Base-by-base conservation (phyloP, 176 grass and related monocot species). In the Oryza longistaminata region DNA sequence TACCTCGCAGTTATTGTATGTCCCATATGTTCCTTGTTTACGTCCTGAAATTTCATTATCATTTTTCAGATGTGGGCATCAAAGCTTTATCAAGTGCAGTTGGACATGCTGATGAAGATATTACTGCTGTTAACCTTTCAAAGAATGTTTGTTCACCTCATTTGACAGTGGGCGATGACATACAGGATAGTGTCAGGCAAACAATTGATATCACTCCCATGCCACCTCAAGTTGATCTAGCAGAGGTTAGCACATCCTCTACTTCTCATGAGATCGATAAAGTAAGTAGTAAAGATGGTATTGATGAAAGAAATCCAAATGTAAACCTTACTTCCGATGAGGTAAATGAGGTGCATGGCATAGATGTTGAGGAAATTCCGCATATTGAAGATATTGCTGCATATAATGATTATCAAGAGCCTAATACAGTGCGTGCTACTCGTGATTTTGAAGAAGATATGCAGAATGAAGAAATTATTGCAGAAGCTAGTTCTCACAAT, bases 1-100 rank as follows among this genome's bases (percentile, higher is more conserved):
- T 45, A 34, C 60, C 16, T 81, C 1, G 24, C 27, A 37, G 6
- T 58, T 46, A n/a, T 24, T 58, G 5, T 77, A 2, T 9, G 10
- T 25, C 19, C 11, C 11, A 11, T 66, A 66, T 77, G 64, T 13
- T 60, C 26, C 44, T 16, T 75, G 17, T 66, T 39, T 58, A 60
- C 39, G 7, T 61, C 86, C 79, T 86, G 19, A 86, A 55, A 48
- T 48, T 78, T 66, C 2, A 78, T 16, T 45, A 17, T 15, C 46
- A 68, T 82, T 78, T 46, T 78, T 48, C 79, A 90, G 88, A 82
- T 73, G 74, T 19, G 52, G 1, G 52, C 74, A 19, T 40, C 14
- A 25, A 66, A 78, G 29, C 21, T 66, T 42, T 58, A 68, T 72
- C 33, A 71, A 72, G 25, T 78, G 67, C 44, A 77, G 60, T 21